Evolutionary conservation across 2,329 filamentous ascomycete species (phyloP).

Genomic region (Myriosclerotinia curreyana): DNA sequence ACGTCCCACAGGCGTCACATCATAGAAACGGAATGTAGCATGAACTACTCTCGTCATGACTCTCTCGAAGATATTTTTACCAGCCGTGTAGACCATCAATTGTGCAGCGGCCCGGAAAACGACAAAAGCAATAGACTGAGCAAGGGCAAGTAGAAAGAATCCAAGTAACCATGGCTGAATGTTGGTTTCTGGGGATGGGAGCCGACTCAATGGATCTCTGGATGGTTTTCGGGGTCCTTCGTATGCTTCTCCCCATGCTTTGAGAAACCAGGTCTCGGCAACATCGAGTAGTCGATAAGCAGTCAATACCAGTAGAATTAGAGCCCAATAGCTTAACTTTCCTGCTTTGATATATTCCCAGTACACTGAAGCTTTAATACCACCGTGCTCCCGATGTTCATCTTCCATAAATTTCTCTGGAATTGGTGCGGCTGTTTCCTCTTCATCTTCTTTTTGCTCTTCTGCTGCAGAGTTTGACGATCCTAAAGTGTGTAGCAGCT

Average conservation of each 20-base stretch:
- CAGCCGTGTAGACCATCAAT: constrained; percentile 75
- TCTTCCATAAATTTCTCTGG: constrained; percentile 78
- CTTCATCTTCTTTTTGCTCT: constrained; percentile 35
- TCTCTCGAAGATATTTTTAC: constrained; percentile 68
- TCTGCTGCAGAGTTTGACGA: constrained; percentile 30
- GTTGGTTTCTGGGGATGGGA: constrained; percentile 65
- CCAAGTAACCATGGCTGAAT: constrained; percentile 71
- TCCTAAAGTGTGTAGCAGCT: constrained; percentile 31
- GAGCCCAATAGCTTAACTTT: constrained; percentile 67
- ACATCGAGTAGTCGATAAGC: constrained; percentile 63
- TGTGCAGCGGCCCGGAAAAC: constrained; percentile 66
- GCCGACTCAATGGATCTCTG: constrained; percentile 44
- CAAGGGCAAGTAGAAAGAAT: constrained; percentile 64
- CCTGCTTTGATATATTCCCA: constrained; percentile 84
- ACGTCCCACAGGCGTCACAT: constrained; percentile 82
- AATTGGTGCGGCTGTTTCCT: constrained; percentile 44
- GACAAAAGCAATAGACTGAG: constrained; percentile 58
- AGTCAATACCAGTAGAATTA: constrained; percentile 60
- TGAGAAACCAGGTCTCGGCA: constrained; percentile 74
- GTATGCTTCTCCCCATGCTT: constrained; percentile 82
- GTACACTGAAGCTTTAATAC: constrained; percentile 73
- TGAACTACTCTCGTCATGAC: constrained; percentile 72
- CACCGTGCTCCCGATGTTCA: constrained; percentile 69
- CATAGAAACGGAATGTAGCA: constrained; percentile 86
- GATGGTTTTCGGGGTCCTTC: constrained; percentile 39